Conservation (phyloP, 1,284 basidiomycete species). For the Serendipita sp. region DNA sequence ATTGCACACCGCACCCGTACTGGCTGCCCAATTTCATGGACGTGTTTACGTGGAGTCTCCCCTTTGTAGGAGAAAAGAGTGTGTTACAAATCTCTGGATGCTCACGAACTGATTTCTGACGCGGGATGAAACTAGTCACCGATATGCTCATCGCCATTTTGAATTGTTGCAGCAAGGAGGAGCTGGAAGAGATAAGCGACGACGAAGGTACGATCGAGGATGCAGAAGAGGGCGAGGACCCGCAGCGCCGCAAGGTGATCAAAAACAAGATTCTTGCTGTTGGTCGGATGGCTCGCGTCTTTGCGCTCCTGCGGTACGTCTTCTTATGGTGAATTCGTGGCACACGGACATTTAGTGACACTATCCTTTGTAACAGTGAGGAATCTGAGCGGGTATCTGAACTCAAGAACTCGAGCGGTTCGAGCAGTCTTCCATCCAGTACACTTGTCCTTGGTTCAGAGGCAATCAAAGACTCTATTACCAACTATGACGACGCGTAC, state of each 20-base stretch:
- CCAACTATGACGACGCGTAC: conserved; percentile 88
- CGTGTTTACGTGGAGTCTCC: conserved; percentile 82
- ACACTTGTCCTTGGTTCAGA: conserved; percentile 82
- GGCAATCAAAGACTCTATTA: conserved; percentile 91
- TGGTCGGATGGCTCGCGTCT: conserved; percentile 90
- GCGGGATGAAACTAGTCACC: conserved; percentile 41
- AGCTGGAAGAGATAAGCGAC: conserved; percentile 78
- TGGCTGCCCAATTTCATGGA: conserved; percentile 94
- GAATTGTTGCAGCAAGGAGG: conserved; percentile 89
- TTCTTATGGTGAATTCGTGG: background rate
- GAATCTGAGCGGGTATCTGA: conserved; percentile 97
- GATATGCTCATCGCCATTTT: conserved; percentile 94
- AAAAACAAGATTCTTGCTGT: conserved; percentile 99
- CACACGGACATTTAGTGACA: conserved; percentile 5
- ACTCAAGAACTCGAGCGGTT: conserved; percentile 80
- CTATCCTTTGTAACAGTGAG: conserved; percentile 42
- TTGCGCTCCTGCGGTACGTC: conserved; percentile 79
- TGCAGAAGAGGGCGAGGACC: conserved; percentile 37
- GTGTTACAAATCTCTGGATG: conserved; percentile 19
- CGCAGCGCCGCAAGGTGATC: conserved; percentile 71
- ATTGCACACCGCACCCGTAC: conserved; percentile 89
- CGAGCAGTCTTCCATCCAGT: conserved; percentile 70
- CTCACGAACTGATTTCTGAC: background rate
- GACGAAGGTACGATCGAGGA: conserved; percentile 33
- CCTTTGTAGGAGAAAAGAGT: conserved; percentile 93